These are phyloP conservation scores for Iris macrosiphon DNA, from an alignment of 106 monocot genomes.

Conservation along the genomic window DNA sequence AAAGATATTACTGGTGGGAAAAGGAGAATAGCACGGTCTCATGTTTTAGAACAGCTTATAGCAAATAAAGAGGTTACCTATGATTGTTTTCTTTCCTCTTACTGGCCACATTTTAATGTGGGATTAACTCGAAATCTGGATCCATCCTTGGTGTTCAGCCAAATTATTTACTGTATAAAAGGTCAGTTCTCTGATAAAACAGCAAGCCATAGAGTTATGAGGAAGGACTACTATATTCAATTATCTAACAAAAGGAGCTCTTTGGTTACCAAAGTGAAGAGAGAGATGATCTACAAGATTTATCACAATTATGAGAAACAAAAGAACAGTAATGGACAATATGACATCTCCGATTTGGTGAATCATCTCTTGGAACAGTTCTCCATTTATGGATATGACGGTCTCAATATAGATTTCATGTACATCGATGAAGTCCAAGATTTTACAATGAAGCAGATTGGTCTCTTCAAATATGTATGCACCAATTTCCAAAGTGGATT, in stretches of 20 bases:
- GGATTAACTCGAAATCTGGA: slow-evolving; percentile 54
- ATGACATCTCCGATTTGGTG: slow-evolving; percentile 68
- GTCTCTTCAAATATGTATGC: slow-evolving; percentile 52
- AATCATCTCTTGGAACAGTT: too few relatives aligned
- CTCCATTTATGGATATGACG: slow-evolving; percentile 15
- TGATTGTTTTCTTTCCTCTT: slow-evolving; percentile 39
- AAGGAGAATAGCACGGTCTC: slow-evolving; percentile 19
- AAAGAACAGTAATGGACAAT: slow-evolving; percentile 36
- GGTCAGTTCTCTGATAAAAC: slow-evolving; percentile 9
- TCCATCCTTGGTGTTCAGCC: slow-evolving; percentile 37
- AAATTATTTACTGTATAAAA: slow-evolving; percentile 80
- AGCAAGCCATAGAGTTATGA: slow-evolving; percentile 15
- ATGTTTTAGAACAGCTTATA: slow-evolving; percentile 29
- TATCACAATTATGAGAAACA: slow-evolving; percentile 55
- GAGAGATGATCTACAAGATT: slow-evolving; percentile 51
- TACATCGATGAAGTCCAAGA: slow-evolving; percentile 85
- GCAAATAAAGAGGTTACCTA: slow-evolving; percentile 41
- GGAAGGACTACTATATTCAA: slow-evolving; percentile 25
- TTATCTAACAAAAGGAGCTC: slow-evolving; percentile 43
- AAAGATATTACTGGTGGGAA: slow-evolving; percentile 1
- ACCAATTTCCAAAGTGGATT: slow-evolving; percentile 52
- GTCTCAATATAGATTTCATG: slow-evolving; percentile 44
- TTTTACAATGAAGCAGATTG: slow-evolving; percentile 54
- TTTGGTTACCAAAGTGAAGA: slow-evolving; percentile 8
- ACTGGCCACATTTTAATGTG: slow-evolving; percentile 59